These are phyloP conservation scores for Aspergillus phoenicis DNA, from an alignment of 2,329 filamentous ascomycete species.

Conservation along the genomic window DNA sequence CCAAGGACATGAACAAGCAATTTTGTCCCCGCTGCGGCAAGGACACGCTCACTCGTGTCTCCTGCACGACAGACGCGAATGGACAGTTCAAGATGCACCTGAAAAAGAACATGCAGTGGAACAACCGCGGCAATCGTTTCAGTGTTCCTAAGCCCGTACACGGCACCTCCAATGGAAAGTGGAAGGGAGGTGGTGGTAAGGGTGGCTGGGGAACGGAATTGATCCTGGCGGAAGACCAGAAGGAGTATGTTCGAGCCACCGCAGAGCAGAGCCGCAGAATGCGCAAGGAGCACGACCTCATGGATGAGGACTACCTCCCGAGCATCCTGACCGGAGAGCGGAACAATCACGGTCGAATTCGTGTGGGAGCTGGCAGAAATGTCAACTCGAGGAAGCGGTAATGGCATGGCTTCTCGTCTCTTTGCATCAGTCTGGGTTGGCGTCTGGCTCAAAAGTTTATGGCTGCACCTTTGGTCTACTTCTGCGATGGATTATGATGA, in stretches of 20 bases:
- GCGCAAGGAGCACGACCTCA: conserved; percentile 74
- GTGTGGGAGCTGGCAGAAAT: conserved; percentile 81
- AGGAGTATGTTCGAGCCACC: conserved; percentile 74
- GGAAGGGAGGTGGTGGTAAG: conserved; percentile 70
- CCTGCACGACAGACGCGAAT: conserved; percentile 77
- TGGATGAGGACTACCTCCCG: conserved; percentile 94
- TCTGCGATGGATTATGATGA: conserved; percentile 17
- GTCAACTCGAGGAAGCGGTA: conserved; percentile 73
- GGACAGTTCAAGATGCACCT: conserved; percentile 85
- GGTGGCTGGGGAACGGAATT: conserved; percentile 82
- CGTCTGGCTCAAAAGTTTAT: conserved; percentile 29
- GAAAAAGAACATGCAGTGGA: conserved; percentile 95
- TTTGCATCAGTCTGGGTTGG: conserved; percentile 21
- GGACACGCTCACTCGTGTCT: conserved; percentile 78
- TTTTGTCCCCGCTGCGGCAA: conserved; percentile 94
- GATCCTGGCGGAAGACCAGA: conserved; percentile 92
- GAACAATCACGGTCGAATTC: conserved; percentile 66
- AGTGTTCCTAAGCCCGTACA: conserved; percentile 88
- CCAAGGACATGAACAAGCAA: conserved; percentile 81
- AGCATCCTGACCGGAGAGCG: conserved; percentile 80
- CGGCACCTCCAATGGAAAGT: conserved; percentile 78
- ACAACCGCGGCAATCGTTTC: conserved; percentile 87
- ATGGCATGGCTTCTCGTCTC: conserved; percentile 16
- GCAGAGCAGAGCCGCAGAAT: conserved; percentile 62
- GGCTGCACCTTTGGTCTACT: conserved; percentile 6